Conservation (phyloP, 805 yeast species). For the Blastobotrys peoriensis region DNA sequence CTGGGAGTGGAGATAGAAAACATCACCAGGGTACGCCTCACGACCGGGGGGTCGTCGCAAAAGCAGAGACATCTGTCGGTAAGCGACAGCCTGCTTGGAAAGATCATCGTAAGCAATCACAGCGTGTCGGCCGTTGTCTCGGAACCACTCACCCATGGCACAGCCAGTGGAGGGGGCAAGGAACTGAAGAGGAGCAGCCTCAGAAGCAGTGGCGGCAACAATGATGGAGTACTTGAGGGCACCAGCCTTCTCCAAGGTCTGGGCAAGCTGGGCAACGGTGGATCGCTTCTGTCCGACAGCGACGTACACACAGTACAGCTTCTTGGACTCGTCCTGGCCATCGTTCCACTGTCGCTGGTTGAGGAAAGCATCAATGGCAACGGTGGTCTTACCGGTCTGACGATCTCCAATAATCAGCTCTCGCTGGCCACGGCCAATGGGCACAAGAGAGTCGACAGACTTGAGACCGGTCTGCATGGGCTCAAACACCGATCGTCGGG, state of each 20-base stretch:
- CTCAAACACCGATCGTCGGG: conserved; percentile 97
- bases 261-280: conserved; percentile 98
- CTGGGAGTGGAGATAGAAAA: conserved; percentile 92
- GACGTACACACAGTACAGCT: conserved; percentile 99
- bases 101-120: conserved; percentile 95
- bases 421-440: conserved; percentile 99
- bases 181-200: conserved; percentile 99
- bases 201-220: conserved; percentile 99
- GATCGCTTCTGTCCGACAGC: conserved; percentile 99
- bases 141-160: conserved; percentile 99
- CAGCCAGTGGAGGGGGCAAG: conserved; percentile 99
- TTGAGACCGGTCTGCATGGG: conserved; percentile 99
- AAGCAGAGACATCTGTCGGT: conserved; percentile 97
- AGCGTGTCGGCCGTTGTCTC: conserved; percentile 98
- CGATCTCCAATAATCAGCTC: conserved; percentile 99
- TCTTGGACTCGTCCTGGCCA: conserved; percentile 92
- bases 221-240: conserved; percentile 96
- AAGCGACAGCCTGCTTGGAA: conserved; percentile 99
- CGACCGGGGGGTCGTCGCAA: conserved; percentile 97
- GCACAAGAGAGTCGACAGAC: conserved; percentile 98
- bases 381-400: conserved; percentile 99
- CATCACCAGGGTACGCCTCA: conserved; percentile 97
- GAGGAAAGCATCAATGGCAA: conserved; percentile 95
- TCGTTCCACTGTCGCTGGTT: conserved; percentile 99
- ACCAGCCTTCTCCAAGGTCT: conserved; percentile 96